Conservation (phyloP, 306 rosid genomes). For the Fagus crenata region DNA sequence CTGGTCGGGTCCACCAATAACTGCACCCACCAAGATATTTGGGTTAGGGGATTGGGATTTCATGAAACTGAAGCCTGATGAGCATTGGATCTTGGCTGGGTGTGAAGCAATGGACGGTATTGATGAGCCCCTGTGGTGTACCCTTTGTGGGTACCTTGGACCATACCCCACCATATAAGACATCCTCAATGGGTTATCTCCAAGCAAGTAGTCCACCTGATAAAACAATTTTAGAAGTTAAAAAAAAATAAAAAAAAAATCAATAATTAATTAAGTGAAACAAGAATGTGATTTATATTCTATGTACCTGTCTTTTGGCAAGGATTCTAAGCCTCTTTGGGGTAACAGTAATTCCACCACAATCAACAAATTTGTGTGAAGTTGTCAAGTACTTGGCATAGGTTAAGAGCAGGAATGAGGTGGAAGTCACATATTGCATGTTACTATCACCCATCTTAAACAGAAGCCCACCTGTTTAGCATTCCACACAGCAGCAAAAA, state of each 20-base stretch:
- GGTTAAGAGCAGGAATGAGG: slow-evolving; percentile 73
- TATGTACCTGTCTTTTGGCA: slow-evolving; percentile 75
- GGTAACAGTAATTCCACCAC: slow-evolving; percentile 65
- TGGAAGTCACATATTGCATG: slow-evolving; percentile 94
- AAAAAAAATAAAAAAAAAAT: not conserved
- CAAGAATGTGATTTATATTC: not conserved
- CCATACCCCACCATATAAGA: slow-evolving; percentile 98
- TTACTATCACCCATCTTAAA: slow-evolving; percentile 85
- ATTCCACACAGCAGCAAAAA: not conserved
- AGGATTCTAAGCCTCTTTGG: slow-evolving; percentile 62
- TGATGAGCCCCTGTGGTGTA: slow-evolving; percentile 91
- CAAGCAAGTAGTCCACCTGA: slow-evolving; percentile 86
- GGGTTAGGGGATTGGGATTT: slow-evolving; percentile 68
- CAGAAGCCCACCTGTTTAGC: slow-evolving; percentile 73
- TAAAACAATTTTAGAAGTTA: not conserved
- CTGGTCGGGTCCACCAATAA: slow-evolving; percentile 82
- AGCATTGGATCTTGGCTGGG: slow-evolving; percentile 82
- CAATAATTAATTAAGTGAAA: not conserved
- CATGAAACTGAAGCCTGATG: slow-evolving; percentile 66
- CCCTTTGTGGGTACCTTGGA: slow-evolving; percentile 70
- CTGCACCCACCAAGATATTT: slow-evolving; percentile 65
- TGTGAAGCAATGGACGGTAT: slow-evolving; percentile 56
- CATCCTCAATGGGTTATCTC: slow-evolving; percentile 86
- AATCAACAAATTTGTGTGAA: slow-evolving; percentile 55
- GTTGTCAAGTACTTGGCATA: slow-evolving; percentile 87